These are phyloP conservation scores for Neurospora sp. DNA, from an alignment of 495 filamentous ascomycete genomes.

Conservation along the genomic window DNA sequence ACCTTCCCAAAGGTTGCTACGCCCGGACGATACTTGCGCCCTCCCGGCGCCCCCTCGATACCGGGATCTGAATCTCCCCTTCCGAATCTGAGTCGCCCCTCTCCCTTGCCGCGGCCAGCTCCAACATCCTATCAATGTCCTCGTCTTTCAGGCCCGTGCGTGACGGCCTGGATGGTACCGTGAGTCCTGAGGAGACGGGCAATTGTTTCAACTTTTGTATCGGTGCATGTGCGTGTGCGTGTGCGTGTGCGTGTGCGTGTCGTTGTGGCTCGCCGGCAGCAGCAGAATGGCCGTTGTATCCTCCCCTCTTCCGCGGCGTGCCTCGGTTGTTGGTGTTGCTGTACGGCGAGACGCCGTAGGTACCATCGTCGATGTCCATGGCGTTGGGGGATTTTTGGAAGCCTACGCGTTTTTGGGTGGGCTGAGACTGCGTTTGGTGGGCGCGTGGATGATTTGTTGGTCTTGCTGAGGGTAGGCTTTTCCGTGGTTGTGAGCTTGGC, in stretches of 20 bases:
- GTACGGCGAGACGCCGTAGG: conserved; percentile 7
- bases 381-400: conserved; percentile 35
- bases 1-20: not conserved
- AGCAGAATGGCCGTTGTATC: conserved; percentile 19
- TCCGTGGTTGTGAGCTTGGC: conserved; percentile 33
- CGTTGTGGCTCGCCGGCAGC: not conserved
- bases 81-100: conserved; percentile 36
- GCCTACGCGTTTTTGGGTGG: conserved; percentile 30
- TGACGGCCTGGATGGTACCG: conserved; percentile 19
- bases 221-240: conserved; percentile 6
- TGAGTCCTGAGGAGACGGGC: conserved; percentile 30
- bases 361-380: conserved; percentile 35
- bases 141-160: conserved; percentile 29
- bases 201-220: conserved; percentile 20
- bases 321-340: conserved; percentile 25
- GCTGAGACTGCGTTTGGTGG: conserved; percentile 13
- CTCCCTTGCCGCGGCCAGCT: conserved; percentile 27
- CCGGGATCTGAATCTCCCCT: conserved; percentile 36
- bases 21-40: conserved; percentile 4
- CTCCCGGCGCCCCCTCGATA: conserved; percentile 19
- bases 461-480: conserved; percentile 34
- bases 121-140: conserved; percentile 40
- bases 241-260: conserved; percentile 1
- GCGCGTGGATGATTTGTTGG: conserved; percentile 26
- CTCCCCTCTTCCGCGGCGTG: conserved; percentile 28